Percentiles rank a stretch among this genome's conserved stretches.
Conservation (phyloP, 106 monocot genomes). For the Dendrobium nobile region DNA sequence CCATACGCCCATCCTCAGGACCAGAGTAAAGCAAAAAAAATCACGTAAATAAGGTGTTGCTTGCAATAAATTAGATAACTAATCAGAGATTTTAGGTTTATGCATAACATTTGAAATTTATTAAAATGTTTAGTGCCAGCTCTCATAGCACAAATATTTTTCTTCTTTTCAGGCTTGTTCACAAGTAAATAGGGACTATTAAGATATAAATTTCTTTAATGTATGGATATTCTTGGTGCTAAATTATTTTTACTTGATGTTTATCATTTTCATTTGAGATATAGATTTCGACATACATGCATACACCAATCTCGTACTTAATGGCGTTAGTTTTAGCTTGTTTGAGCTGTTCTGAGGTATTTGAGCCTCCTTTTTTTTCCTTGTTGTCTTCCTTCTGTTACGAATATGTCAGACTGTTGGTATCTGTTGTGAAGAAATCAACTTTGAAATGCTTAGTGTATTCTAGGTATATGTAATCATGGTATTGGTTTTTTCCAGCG, state of each 20-base stretch:
- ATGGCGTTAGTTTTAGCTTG: neutral
- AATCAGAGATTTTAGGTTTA: neutral
- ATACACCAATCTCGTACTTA: neutral
- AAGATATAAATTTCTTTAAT: neutral
- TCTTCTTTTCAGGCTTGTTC: neutral
- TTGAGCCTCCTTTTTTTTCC: neutral
- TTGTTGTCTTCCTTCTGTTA: too few species aligned
- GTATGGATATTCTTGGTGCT: neutral
- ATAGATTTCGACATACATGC: neutral
- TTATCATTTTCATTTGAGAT: neutral
- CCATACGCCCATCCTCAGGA: neutral
- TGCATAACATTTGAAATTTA: neutral
- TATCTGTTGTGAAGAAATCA: neutral
- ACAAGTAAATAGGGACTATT: neutral
- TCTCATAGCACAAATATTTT: neutral
- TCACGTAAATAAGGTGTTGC: neutral
- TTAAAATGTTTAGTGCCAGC: neutral
- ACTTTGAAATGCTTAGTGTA: neutral
- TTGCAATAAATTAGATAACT: neutral
- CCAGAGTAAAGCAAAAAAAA: neutral
- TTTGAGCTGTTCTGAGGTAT: neutral
- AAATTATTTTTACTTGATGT: neutral
- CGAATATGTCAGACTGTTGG: neutral
- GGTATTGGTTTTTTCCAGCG: constrained; percentile 12
- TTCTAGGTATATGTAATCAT: constrained; percentile 2